A percentile compares a stretch with the other conserved stretches of the same genome.
Evolutionary conservation across 2,329 filamentous ascomycete genomes (phyloP).

Genomic region (Neonectria coccinea): DNA sequence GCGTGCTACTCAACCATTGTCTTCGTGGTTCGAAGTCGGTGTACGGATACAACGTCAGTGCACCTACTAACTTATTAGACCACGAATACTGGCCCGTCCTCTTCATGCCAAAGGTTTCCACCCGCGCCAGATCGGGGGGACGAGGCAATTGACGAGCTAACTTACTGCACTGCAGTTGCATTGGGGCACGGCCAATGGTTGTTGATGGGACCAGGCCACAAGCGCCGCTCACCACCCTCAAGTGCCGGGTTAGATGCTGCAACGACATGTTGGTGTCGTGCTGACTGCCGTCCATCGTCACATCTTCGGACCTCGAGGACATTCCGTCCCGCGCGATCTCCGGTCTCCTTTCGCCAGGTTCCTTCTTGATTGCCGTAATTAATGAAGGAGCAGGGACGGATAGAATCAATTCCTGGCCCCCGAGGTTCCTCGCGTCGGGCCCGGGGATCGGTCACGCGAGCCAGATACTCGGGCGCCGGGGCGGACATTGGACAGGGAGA

Average conservation of each 20-base stretch:
- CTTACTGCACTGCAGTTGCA: constrained; percentile 27
- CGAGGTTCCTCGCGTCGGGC: constrained; percentile 9
- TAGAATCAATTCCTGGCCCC: constrained; percentile 14
- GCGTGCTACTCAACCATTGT: not conserved
- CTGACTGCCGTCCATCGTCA: constrained; percentile 24
- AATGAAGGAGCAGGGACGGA: constrained; percentile 8
- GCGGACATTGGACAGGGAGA: not conserved
- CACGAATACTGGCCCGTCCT: not conserved
- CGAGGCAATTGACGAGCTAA: constrained; percentile 17
- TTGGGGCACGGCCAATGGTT: constrained; percentile 20
- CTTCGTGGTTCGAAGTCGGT: constrained; percentile 12
- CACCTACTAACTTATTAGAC: not conserved
- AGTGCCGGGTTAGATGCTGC: constrained; percentile 23
- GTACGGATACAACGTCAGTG: constrained; percentile 13
- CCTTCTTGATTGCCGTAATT: not conserved
- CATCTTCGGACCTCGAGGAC: not conserved
- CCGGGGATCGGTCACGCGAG: constrained; percentile 24
- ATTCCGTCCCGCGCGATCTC: not conserved
- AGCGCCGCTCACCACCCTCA: constrained; percentile 20
- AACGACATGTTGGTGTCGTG: constrained; percentile 15
- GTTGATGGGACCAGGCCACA: constrained; percentile 7
- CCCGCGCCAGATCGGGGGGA: constrained; percentile 23
- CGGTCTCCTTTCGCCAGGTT: constrained; percentile 9
- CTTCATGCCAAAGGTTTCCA: constrained; percentile 14
- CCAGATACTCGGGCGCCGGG: constrained; percentile 17